Percentiles rank a stretch among this genome's conserved stretches.
Conservation (phyloP, 1,284 basidiomycete genomes). For the Laetiporus sulphureus region DNA sequence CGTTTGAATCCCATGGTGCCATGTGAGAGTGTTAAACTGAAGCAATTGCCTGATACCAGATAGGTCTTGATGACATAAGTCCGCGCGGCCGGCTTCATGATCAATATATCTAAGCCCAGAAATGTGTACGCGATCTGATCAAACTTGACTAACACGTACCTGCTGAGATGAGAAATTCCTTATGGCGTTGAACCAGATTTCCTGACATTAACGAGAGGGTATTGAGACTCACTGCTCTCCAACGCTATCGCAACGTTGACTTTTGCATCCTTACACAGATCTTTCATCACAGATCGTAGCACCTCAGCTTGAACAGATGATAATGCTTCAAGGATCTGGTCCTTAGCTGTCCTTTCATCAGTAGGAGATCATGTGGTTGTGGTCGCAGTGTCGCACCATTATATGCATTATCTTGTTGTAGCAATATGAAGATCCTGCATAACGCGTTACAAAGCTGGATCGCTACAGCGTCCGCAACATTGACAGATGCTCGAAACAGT, state of each 20-base stretch:
- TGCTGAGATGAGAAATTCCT: too few relatives aligned
- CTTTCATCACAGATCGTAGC: slow-evolving; percentile 8
- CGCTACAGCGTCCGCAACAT: too few relatives aligned
- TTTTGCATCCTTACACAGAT: slow-evolving; percentile 7
- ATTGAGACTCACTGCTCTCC: slow-evolving; percentile 17
- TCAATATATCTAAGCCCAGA: too few relatives aligned
- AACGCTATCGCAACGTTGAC: slow-evolving; percentile 10
- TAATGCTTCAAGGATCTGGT: slow-evolving; percentile 34
- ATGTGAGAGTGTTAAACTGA: slow-evolving; percentile 29
- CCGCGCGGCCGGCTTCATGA: too few relatives aligned
- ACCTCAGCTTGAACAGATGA: slow-evolving; percentile 12
- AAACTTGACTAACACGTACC: too few relatives aligned
- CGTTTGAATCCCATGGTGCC: slow-evolving; percentile 22
- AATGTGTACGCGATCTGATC: too few relatives aligned
- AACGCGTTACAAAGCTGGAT: slow-evolving; percentile 2
- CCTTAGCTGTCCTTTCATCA: slow-evolving; percentile 40
- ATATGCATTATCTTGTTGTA: slow-evolving; percentile 1
- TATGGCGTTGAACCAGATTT: background rate
- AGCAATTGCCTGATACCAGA: slow-evolving; percentile 16
- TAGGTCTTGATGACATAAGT: too few relatives aligned
- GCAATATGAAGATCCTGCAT: slow-evolving; percentile 13
- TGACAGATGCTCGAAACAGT: slow-evolving; percentile 11
- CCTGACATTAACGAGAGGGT: background rate
- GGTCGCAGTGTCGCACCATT: too few relatives aligned
- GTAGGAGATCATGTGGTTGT: too few relatives aligned